Base-by-base conservation (phyloP, 805 yeast species). In the Lipomyces starkeyi region DNA sequence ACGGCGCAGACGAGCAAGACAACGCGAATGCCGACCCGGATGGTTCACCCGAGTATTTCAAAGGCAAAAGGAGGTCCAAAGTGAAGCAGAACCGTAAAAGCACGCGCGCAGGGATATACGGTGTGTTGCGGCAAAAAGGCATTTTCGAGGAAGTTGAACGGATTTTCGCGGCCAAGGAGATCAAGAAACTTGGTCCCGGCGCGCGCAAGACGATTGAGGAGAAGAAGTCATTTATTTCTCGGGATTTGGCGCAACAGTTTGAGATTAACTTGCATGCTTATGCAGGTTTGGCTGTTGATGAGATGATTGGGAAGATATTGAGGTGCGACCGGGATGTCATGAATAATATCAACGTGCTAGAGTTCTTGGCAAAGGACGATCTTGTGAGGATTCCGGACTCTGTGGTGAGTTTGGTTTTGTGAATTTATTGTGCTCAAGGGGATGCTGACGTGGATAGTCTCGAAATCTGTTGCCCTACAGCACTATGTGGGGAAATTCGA, bases 161-260 rank as follows among this genome's bases (percentile, higher is more conserved):
- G 70, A 88, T 91, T 2, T 94, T 94, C 80, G 96, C 92, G 0
- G 97, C 97, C 3, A 90, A 89, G 74, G 91, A 90, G 64, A 78
- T 81, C 61, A 87, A 87, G 76, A 81, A 85, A 64, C 77, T 85
- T 61, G 73, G 76, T 63, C 76, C 76, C 34, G 80, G 82, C 0
- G 76, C 83, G 25, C 81, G 80, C 68, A 84, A 84, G 78, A 80
- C 80, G 20, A 85, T 83, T 61, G 81, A 80, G 54, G 82, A 83
- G 55, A 90, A 91, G 74, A 78, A 91, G 0, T 82, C 93, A 0
- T 89, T 89, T 70, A 82, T 95, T 61, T 85, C 97, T 0, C 83
- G 96, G 68, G 98, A 94, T 74, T 80, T 93, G 58, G 91, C 97
- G 0, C 99, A 95, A 76, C 98, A 92, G 74, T 93, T 95, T 81